These are phyloP conservation scores for Calocybe gangraenosa DNA, from an alignment of 768 basidiomycete species.

Conservation along the genomic window DNA sequence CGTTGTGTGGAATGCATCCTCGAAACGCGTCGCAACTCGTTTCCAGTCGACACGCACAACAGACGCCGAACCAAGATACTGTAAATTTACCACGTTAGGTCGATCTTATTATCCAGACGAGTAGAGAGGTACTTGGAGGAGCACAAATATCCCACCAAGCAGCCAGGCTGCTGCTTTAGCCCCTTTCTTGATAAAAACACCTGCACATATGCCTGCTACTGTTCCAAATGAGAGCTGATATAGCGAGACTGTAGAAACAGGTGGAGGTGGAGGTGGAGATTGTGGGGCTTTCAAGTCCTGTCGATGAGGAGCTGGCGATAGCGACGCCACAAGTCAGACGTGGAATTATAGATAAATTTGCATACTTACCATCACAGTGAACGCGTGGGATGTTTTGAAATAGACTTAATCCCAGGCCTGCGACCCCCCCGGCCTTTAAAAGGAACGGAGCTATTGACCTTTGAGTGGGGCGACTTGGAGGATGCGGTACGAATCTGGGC, in stretches of 20 bases:
- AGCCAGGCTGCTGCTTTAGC: slow-evolving; percentile 77
- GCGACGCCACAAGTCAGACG: background rate
- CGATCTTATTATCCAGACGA: background rate
- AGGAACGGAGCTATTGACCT: slow-evolving; percentile 11
- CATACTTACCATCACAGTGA: slow-evolving; percentile 50
- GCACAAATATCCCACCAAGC: slow-evolving; percentile 86
- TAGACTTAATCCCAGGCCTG: slow-evolving; percentile 42
- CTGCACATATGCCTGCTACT: slow-evolving; percentile 82
- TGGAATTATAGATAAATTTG: slow-evolving; percentile 1
- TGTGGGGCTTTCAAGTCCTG: background rate
- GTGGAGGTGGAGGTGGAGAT: slow-evolving; percentile 42
- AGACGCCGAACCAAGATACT: slow-evolving; percentile 79
- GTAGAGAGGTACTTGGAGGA: slow-evolving; percentile 68
- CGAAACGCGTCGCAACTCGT: slow-evolving; percentile 61
- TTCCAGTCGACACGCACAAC: slow-evolving; percentile 81
- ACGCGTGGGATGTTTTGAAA: slow-evolving; percentile 31
- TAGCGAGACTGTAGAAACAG: slow-evolving; percentile 68
- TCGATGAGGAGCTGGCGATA: slow-evolving; percentile 7
- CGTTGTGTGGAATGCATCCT: slow-evolving; percentile 64
- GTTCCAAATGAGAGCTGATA: slow-evolving; percentile 89
- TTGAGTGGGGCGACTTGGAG: background rate
- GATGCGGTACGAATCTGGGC: background rate
- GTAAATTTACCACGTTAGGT: background rate
- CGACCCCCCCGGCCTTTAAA: slow-evolving; percentile 31
- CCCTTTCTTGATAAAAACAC: slow-evolving; percentile 96